Conservation (phyloP, 1,284 basidiomycete species). For the Irpex lacteus region DNA sequence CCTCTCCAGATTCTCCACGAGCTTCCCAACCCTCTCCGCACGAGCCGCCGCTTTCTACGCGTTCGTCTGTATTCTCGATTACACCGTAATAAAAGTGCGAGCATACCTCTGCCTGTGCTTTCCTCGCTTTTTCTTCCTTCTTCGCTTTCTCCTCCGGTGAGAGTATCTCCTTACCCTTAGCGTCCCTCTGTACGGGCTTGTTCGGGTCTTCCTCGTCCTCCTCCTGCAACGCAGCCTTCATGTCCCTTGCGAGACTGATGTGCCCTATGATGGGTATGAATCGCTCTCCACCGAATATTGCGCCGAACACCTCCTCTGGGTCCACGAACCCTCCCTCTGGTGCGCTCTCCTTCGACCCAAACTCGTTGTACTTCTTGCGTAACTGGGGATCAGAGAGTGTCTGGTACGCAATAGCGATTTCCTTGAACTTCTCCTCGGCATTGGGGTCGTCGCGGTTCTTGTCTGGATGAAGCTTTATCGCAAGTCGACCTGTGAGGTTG, state of each 20-base stretch:
- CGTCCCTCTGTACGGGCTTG: conserved; percentile 46
- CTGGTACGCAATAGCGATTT: conserved; percentile 86
- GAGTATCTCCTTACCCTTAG: conserved; percentile 69
- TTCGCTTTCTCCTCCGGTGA: conserved; percentile 82
- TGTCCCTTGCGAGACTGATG: conserved; percentile 86
- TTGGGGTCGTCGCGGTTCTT: conserved; percentile 93
- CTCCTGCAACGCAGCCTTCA: conserved; percentile 97
- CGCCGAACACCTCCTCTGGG: conserved; percentile 89
- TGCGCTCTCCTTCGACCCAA: conserved; percentile 75
- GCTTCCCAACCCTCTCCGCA: conserved; percentile 77
- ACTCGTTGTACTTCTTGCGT: conserved; percentile 93
- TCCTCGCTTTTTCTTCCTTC: conserved; percentile 74
- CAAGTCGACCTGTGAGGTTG: conserved; percentile 66
- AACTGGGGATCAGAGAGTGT: conserved; percentile 85
- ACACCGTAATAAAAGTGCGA: conserved; percentile 8
- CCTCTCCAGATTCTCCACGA: conserved; percentile 81
- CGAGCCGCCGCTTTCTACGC: conserved; percentile 77
- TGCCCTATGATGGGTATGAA: conserved; percentile 84
- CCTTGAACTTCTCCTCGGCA: conserved; percentile 89
- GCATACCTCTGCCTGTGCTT: conserved; percentile 64
- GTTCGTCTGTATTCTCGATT: conserved; percentile 6
- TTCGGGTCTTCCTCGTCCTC: conserved; percentile 60
- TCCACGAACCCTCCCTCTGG: conserved; percentile 76
- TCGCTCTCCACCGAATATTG: conserved; percentile 87
- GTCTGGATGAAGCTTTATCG: conserved; percentile 90